A percentile compares a stretch with the other conserved stretches of the same genome.
phyloP scores from a whole-genome alignment of 108 stramenopile species.

The Conticribra weissflogii region DNA sequence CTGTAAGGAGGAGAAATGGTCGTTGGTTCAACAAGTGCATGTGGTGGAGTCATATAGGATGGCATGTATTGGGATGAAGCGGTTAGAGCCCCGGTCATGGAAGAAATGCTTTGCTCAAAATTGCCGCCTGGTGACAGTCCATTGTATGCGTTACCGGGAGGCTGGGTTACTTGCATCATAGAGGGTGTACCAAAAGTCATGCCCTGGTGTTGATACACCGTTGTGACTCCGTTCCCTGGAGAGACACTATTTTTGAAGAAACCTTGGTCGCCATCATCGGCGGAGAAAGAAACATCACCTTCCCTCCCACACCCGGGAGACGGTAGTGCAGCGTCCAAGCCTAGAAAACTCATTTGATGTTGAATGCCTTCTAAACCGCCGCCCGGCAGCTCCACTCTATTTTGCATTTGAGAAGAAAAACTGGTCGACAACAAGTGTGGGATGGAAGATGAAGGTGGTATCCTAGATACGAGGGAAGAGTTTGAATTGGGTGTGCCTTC shows the following conservation, averaged over 20 bases:
- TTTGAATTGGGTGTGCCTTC: background rate
- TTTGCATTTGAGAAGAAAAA: constrained; percentile 6
- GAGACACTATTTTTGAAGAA: background rate
- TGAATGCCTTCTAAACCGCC: constrained; percentile 13
- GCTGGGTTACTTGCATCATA: background rate
- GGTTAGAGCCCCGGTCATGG: background rate
- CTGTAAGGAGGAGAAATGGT: constrained; percentile 5
- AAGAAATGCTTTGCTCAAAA: background rate
- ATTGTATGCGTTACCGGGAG: background rate
- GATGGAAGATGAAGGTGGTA: constrained; percentile 27
- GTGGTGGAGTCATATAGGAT: constrained; percentile 4
- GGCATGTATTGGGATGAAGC: background rate
- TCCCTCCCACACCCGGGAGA: constrained; percentile 1
- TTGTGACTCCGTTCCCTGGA: background rate
- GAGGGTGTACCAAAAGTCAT: background rate
- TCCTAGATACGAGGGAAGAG: background rate
- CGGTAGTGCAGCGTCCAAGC: constrained; percentile 16
- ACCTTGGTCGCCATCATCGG: constrained; percentile 9
- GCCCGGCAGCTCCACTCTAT: background rate
- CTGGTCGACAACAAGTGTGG: constrained; percentile 24
- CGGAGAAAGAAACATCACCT: constrained; percentile 12
- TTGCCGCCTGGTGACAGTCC: background rate
- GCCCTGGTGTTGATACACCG: background rate
- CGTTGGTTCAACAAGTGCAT: background rate
- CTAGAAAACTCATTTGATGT: constrained; percentile 6